Evolutionary conservation across 129 eudicot genomes (phyloP).

Genomic region (Helianthus tuberosus): DNA sequence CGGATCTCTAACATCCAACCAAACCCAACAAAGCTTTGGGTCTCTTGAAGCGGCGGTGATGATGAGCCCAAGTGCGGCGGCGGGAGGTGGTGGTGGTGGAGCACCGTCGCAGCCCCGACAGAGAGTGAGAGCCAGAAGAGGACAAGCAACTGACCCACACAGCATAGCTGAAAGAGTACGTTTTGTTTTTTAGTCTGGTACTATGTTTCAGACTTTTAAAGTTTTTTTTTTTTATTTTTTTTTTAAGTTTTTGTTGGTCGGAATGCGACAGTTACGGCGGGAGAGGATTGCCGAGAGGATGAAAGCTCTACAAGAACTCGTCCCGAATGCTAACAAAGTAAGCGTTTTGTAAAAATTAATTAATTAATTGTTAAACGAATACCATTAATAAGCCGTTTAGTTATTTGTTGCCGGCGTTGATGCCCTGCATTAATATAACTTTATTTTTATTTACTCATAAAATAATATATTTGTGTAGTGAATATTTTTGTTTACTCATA

Average conservation of each 20-base stretch:
- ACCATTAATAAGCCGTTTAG: neutral
- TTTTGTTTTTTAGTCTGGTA: constrained; percentile 22
- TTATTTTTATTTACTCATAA: neutral
- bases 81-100: constrained; percentile 56
- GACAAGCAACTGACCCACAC: constrained; percentile 93
- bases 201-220: neutral
- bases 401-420: constrained; percentile 6
- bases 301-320: constrained; percentile 78
- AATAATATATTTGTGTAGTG: neutral
- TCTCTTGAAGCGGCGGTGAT: constrained; percentile 42
- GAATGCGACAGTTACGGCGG: constrained; percentile 66
- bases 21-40: constrained; percentile 58
- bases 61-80: constrained; percentile 41
- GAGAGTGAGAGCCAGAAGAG: constrained; percentile 84
- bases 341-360: neutral
- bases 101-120: constrained; percentile 72
- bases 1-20: constrained; percentile 56
- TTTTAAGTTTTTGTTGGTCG: neutral
- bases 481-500: neutral
- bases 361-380: neutral
- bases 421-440: neutral
- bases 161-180: constrained; percentile 79
- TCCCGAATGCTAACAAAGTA: constrained; percentile 88
- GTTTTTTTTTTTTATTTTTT: constrained; percentile 16
- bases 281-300: constrained; percentile 93